phyloP scores from a whole-genome alignment of 1,284 basidiomycete genomes.

The Mycocalia duriaeana region DNA sequence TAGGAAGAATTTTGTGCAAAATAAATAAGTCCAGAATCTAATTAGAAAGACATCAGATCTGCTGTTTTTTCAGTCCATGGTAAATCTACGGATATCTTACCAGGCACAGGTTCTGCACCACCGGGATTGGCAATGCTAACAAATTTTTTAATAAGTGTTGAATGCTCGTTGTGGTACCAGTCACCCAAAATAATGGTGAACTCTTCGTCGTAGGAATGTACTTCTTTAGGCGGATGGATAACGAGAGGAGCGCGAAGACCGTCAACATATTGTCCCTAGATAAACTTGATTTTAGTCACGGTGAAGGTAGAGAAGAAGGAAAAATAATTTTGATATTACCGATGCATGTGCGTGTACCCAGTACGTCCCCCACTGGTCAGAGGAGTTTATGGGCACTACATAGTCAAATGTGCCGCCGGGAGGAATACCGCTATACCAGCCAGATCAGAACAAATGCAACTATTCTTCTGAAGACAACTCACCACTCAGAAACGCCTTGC shows the following conservation, averaged over 20 bases:
- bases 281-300: too few relatives aligned
- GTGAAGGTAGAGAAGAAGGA: too few relatives aligned
- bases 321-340: too few relatives aligned
- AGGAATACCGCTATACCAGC: slow-evolving; percentile 73
- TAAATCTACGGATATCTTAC: slow-evolving; percentile 19
- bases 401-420: slow-evolving; percentile 85
- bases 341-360: slow-evolving; percentile 59
- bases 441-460: not conserved
- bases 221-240: slow-evolving; percentile 63
- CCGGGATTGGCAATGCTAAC: slow-evolving; percentile 73
- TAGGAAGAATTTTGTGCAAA: slow-evolving; percentile 74
- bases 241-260: slow-evolving; percentile 78
- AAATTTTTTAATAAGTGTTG: slow-evolving; percentile 63
- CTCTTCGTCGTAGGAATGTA: slow-evolving; percentile 83
- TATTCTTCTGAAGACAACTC: slow-evolving; percentile 11
- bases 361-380: slow-evolving; percentile 67
- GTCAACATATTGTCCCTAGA: slow-evolving; percentile 82
- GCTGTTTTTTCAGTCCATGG: not conserved
- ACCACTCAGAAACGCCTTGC: slow-evolving; percentile 79
- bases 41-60: too few relatives aligned
- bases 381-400: slow-evolving; percentile 68
- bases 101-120: slow-evolving; percentile 85
- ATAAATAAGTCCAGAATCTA: slow-evolving; percentile 82
- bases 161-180: slow-evolving; percentile 82
- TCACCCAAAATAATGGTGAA: slow-evolving; percentile 82